phyloP scores from a whole-genome alignment of 1,284 basidiomycete genomes.

The Trametes polyzona region DNA sequence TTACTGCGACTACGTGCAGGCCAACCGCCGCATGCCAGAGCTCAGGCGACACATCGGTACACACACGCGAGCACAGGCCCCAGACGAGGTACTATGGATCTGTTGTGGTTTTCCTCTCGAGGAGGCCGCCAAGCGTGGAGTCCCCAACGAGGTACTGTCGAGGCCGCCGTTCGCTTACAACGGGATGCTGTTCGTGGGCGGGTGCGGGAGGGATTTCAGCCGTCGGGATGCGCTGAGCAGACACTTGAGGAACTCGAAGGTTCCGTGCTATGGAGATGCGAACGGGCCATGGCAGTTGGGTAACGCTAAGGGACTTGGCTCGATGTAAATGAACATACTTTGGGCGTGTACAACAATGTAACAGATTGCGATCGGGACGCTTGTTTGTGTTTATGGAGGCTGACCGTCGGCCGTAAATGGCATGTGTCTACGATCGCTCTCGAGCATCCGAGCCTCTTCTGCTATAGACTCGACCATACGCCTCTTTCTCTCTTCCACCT shows the following conservation, averaged over 20 bases:
- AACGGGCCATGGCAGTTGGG: conserved; percentile 10
- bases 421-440: no score
- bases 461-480: no score
- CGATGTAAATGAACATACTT: no score
- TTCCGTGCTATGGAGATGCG: conserved; percentile 41
- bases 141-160: conserved; percentile 25
- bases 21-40: conserved; percentile 51
- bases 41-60: conserved; percentile 56
- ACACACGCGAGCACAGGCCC: conserved; percentile 40
- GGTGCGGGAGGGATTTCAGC: conserved; percentile 55
- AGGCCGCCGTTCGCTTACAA: conserved; percentile 42
- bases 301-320: neutral
- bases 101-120: conserved; percentile 46
- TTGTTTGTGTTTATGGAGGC: no score
- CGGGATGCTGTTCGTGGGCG: conserved; percentile 48
- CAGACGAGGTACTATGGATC: conserved; percentile 38
- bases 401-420: no score
- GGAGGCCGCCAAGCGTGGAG: conserved; percentile 36
- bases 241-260: conserved; percentile 50
- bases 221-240: conserved; percentile 60
- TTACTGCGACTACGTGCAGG: conserved; percentile 27
- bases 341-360: no score
- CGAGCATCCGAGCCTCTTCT: no score
- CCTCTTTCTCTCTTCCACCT: neutral
- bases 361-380: no score